Evolutionary conservation across 2,329 filamentous ascomycete genomes (phyloP), one percentile per base, ranked within the genome.

Genomic region (Thielaviopsis euricoi): DNA sequence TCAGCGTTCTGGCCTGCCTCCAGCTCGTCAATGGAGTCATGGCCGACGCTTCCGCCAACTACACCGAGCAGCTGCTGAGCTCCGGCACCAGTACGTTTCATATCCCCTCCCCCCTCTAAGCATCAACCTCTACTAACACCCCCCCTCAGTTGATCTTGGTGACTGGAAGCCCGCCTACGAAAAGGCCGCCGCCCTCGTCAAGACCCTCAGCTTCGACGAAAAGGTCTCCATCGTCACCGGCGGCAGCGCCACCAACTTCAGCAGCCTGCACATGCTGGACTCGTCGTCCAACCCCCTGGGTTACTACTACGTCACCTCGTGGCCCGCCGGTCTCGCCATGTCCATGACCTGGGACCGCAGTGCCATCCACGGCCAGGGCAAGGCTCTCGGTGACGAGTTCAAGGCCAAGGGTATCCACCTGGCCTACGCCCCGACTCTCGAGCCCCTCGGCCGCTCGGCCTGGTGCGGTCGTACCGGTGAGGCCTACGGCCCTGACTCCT

Each of bases 181-280:
- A 51, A 87, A 87, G 67, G 87, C 87, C 0, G 77, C 80, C 15
- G 71, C 76, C 6, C 70, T 90, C 61, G 78, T 94, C 6, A 74
- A 75, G 37, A 78, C 80, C 65, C 83, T 94, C 74, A 85, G 80
- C 13, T 73, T 87, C 51, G 72, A 79, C 2, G 86, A 93, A 67
- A 94, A 93, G 70, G 78, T 93, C 64, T 85, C 83, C 65, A 76
- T 91, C 60, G 89, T 87, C 4, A 86, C 85, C 0, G 88, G 87
- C 10, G 79, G 81, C 2, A 87, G 87, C 23, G 90, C 86, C 85
- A 74, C 76, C 64, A 85, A 85, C 72, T 83, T 81, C 0, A 77
- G 82, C 59, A 86, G 83, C 64, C 82, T 83, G 7, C 80, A 81
- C 43, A 83, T 82, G 66, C 82, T 79, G n/a, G 72, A 74, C 7